Base-by-base conservation (phyloP, 176 grass and related monocot species). In the Carex kokanica region DNA sequence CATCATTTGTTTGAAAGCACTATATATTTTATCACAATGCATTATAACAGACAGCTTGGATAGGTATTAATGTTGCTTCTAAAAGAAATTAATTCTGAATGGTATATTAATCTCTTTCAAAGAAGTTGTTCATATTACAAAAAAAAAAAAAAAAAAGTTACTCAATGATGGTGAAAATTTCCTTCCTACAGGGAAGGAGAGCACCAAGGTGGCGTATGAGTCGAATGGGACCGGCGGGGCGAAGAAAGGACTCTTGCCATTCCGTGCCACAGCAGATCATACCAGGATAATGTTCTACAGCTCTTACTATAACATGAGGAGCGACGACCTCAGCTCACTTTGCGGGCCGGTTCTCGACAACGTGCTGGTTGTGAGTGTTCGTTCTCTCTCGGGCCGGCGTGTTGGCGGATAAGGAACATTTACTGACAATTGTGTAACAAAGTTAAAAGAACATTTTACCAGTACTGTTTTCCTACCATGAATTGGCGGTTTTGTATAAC, bases 311-410 rank as follows among this genome's bases (percentile, higher is more conserved):
- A 90, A 6, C 77, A 97, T 88, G 32, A 83, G 91, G 69, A 94
- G 90, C 65, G 94, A 97, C 12, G 94, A 97, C 83, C 90, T 90
- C 79, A 92, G 91, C 90, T 94, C 94, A 27, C 94, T 97, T 31
- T 97, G 94, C 17, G 94, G 94, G 38, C 94, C 94, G 1, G 91
- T 97, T 57, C 63, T 97, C 24, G 94, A 97, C 78, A 87, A 92
- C 66, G 89, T 97, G 67, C 52, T 81, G 24, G 86, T 97, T 66
- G 88, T 97, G 58, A 97, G 91, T 87, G 88, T 92, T 82, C 94
- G 94, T 65, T 34, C 49, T 32, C 32, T 58, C 24, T 15, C 59
- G 23, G 18, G 20, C 10, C 53, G 43, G 15, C 24, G 15, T 34
- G 51, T 0, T 86, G 90, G 63, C 86, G 62, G 9, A 17, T 85